A percentile compares a stretch with the other conserved stretches of the same genome.
Conservation (phyloP, 2,329 filamentous ascomycete genomes). For the Myriosclerotinia curreyana region DNA sequence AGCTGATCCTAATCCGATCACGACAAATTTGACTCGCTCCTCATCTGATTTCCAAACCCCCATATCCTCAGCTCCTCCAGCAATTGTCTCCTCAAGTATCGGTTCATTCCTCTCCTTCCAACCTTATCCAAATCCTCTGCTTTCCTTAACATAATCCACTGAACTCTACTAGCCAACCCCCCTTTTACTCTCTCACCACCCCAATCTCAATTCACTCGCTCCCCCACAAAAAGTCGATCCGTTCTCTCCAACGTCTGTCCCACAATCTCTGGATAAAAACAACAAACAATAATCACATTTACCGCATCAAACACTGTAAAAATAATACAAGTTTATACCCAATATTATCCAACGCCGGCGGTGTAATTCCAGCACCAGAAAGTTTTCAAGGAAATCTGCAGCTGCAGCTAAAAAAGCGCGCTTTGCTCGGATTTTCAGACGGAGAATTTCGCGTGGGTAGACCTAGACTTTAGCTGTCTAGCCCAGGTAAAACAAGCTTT, state of each 20-base stretch:
- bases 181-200: background rate
- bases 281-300: background rate
- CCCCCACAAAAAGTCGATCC: background rate
- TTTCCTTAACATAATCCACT: background rate
- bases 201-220: background rate
- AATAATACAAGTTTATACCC: background rate
- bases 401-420: background rate
- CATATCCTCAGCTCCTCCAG: background rate
- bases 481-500: background rate
- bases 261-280: background rate
- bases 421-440: background rate
- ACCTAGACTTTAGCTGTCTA: background rate
- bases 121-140: background rate
- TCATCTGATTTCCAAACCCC: background rate
- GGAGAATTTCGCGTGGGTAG: background rate
- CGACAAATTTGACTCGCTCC: background rate
- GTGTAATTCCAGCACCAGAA: background rate
- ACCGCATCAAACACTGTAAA: background rate
- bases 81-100: background rate
- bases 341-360: background rate
- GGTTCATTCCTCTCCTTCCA: background rate
- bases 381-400: background rate
- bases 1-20: too few relatives aligned
- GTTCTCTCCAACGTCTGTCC: background rate
- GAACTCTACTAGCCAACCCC: background rate